Evolutionary conservation across 2,329 filamentous ascomycete species (phyloP).

Genomic region (Neopestalotiopsis rosae): DNA sequence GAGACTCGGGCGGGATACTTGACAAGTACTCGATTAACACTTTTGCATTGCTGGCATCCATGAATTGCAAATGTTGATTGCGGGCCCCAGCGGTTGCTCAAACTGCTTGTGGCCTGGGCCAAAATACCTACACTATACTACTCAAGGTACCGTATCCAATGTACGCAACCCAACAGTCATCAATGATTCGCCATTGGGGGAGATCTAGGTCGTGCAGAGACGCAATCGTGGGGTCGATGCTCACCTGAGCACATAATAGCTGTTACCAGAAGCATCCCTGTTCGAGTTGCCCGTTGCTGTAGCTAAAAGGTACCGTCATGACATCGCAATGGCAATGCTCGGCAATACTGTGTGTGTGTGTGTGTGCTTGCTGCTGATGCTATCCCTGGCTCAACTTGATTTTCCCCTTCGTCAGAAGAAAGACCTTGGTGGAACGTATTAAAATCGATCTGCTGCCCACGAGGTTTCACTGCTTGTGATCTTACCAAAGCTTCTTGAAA

Average conservation of each 20-base stretch:
- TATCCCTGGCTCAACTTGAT: not conserved
- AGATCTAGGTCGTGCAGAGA: not conserved
- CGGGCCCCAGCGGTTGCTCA: not conserved
- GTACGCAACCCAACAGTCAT: no score
- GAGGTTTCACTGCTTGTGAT: conserved; percentile 14
- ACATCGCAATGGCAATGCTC: conserved; percentile 14
- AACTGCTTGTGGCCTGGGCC: no score
- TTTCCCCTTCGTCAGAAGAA: not conserved
- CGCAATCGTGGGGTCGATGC: conserved; percentile 18
- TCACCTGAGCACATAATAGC: conserved; percentile 17
- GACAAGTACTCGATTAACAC: conserved; percentile 6
- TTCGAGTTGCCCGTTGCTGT: conserved; percentile 18
- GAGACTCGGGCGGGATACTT: conserved; percentile 8
- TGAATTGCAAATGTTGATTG: not conserved
- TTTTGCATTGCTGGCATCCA: no score
- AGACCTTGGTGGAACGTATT: conserved; percentile 15
- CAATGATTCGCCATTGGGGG: no score
- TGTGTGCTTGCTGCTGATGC: not conserved
- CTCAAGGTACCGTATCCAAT: not conserved
- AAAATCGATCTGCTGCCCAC: conserved; percentile 17
- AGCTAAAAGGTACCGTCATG: conserved; percentile 21
- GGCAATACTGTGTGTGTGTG: not conserved
- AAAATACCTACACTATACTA: not conserved
- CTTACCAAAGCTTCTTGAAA: not conserved
- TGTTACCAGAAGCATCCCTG: conserved; percentile 19